These are phyloP conservation scores for Tricharina praecox DNA, from an alignment of 495 filamentous ascomycete genomes.

Conservation along the genomic window DNA sequence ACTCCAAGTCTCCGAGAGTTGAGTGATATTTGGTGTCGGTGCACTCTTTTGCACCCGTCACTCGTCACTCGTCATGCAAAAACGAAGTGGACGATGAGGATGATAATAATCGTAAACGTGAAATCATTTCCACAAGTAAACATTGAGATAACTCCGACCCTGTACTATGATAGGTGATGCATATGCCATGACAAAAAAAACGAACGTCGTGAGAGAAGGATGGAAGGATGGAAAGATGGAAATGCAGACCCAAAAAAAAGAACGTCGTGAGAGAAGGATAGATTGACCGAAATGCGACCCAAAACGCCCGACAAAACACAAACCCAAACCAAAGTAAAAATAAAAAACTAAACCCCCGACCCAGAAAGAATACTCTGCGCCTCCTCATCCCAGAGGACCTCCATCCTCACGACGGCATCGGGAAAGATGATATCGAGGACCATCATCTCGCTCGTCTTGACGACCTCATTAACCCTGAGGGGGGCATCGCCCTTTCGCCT, in stretches of 20 bases:
- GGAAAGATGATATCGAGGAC: conserved; percentile 24
- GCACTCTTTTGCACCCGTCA: too few species aligned
- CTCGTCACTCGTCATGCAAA: too few species aligned
- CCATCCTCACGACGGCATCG: conserved; percentile 23
- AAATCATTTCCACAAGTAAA: too few species aligned
- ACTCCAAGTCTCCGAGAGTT: too few species aligned
- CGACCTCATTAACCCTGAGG: conserved; percentile 22
- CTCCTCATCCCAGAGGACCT: conserved; percentile 23
- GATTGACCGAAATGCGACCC: background rate
- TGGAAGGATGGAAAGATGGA: background rate
- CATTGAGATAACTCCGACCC: too few species aligned
- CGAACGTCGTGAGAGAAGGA: background rate
- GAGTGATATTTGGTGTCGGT: too few species aligned
- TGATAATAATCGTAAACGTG: too few species aligned
- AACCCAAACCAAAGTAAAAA: background rate
- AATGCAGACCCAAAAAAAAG: background rate
- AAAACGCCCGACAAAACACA: background rate
- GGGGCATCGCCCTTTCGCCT: conserved; percentile 3
- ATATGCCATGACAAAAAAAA: too few species aligned
- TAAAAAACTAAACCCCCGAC: background rate
- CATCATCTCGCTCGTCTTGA: conserved; percentile 23
- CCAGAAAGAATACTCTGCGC: background rate
- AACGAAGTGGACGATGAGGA: too few species aligned
- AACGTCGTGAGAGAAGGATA: background rate
- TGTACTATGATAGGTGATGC: too few species aligned